Evolutionary conservation across 805 yeast genomes (phyloP).

Genomic region (Cyberlindnera maclurae): DNA sequence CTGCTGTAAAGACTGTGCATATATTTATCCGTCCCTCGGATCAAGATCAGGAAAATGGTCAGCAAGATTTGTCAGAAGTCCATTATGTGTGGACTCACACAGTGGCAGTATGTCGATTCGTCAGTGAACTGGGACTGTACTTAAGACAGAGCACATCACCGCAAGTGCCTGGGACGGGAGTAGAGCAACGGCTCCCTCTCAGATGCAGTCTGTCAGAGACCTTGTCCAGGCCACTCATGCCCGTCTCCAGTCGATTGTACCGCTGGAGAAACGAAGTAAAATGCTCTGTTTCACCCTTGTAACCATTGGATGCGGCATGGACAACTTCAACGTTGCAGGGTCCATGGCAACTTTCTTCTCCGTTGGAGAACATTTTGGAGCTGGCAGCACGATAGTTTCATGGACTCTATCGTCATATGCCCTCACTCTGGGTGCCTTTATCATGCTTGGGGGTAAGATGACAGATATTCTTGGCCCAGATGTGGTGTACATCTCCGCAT

Average conservation of each 20-base stretch:
- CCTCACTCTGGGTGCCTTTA: constrained; percentile 7
- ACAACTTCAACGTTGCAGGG: constrained; percentile 7
- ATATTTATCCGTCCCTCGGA: too few species aligned
- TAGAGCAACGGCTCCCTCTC: too few species aligned
- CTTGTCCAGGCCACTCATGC: too few species aligned
- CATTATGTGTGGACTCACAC: too few species aligned
- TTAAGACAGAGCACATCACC: too few species aligned
- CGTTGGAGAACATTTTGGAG: constrained; percentile 1
- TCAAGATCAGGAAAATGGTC: too few species aligned
- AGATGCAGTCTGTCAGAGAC: too few species aligned
- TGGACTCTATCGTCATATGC: neutral
- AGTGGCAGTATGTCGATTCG: too few species aligned
- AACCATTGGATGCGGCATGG: constrained; percentile 4
- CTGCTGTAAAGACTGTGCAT: too few species aligned
- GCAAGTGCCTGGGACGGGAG: too few species aligned
- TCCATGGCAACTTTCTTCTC: constrained; percentile 2
- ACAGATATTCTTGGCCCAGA: constrained; percentile 35
- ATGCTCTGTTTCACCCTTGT: constrained; percentile 1
- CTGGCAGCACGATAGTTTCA: constrained; percentile 18
- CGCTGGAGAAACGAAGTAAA: neutral
- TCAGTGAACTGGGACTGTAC: too few species aligned
- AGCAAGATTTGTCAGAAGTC: too few species aligned
- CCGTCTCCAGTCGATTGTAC: neutral
- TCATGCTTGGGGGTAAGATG: constrained; percentile 33
- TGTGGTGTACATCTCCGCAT: constrained; percentile 21